These are phyloP conservation scores for Wakefieldia striispora DNA, from an alignment of 768 basidiomycete genomes.

Conservation along the genomic window DNA sequence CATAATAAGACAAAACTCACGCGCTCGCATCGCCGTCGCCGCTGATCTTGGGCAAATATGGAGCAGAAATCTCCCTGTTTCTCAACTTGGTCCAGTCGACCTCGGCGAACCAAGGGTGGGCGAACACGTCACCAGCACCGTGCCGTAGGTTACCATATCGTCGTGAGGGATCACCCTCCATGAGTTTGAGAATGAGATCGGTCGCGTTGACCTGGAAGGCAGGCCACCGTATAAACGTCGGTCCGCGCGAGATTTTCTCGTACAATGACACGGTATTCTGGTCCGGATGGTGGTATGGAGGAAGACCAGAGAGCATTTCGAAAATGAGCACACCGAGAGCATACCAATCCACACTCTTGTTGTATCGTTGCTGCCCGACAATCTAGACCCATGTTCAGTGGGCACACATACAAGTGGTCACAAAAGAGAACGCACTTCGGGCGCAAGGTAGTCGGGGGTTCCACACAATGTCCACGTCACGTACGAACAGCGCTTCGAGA, in stretches of 20 bases:
- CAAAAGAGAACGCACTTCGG: conserved; percentile 60
- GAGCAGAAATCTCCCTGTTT: conserved; percentile 87
- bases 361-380: conserved; percentile 81
- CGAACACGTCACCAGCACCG: conserved; percentile 89
- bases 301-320: conserved; percentile 96
- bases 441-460: conserved; percentile 95
- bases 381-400: conserved; percentile 43
- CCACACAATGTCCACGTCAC: conserved; percentile 96
- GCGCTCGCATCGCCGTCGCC: conserved; percentile 96
- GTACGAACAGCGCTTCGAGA: conserved; percentile 84
- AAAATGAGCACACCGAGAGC: conserved; percentile 95
- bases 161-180: conserved; percentile 85
- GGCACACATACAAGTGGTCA: conserved; percentile 12
- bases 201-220: conserved; percentile 71
- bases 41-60: conserved; percentile 88
- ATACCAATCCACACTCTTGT: conserved; percentile 98
- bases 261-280: conserved; percentile 85
- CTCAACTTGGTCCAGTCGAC: conserved; percentile 86
- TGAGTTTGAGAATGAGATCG: conserved; percentile 85
- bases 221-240: conserved; percentile 77
- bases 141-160: conserved; percentile 88
- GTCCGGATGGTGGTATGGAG: conserved; percentile 90
- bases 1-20: conserved; percentile 42
- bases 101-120: conserved; percentile 91
- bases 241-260: conserved; percentile 83